Base-by-base conservation (phyloP, 1,284 basidiomycete species). In the Kwoniella shivajii region DNA sequence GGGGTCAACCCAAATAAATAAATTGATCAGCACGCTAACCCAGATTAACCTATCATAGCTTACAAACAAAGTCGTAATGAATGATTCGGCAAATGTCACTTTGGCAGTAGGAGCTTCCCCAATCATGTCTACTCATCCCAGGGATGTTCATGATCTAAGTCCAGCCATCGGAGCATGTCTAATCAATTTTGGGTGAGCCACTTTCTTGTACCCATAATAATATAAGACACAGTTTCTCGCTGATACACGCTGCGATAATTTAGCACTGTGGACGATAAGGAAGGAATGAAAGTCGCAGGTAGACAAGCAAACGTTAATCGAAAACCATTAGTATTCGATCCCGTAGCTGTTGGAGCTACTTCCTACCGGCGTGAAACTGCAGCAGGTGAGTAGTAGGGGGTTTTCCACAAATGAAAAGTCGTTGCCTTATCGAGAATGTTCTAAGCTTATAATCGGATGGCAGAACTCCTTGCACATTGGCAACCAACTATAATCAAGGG, bases 401-500 rank as follows among this genome's bases (percentile, higher is more conserved):
- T 16, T 47, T n/a, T 27, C 22, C 34, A 13, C 26, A 4, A n/a
- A 6, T 4, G 26, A 44, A 22, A 11, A 22, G 11, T 34, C 13
- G 13, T 22, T 5, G 22, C 20, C 50, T 56, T 47, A 50, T 29
- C 11, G 29, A 4, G 5, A 37, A 37, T 37, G 34, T 13, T 37
- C 34, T 37, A n/a, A 37, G n/a, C 7, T n/a, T 16, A 22, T n/a
- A n/a, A n/a, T n/a, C n/a, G n/a, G n/a, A n/a, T 14, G 14, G 33
- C 73, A 85, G 89, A 87, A 54, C 82, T 97, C 13, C 79, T 97
- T n/a, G 83, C 89, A 61, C 79, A 83, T 44, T 95, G 89, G 84
- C 93, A 97, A 74, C 86, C 89, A 16, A 88, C 88, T 18, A 87
- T 96, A 18, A 92, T 98, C 79, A 98, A 98, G 77, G 95, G 94